Conservation (phyloP, 208 protist species). For the Crithidia expoeki region DNA sequence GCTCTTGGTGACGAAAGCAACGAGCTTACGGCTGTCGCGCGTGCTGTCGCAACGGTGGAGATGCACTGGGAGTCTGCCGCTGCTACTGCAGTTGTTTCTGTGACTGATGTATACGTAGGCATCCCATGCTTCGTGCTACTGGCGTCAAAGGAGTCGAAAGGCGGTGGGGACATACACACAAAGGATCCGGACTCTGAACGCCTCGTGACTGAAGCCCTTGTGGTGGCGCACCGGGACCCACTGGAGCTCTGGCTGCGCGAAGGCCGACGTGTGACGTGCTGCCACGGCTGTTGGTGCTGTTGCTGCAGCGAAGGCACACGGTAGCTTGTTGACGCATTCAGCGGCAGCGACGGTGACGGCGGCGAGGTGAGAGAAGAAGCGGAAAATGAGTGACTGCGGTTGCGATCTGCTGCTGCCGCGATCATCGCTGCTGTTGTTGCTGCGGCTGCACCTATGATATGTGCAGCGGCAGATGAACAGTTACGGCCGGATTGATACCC, state of each 20-base stretch:
- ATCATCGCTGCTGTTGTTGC: background rate
- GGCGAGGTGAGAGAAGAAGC: constrained; percentile 1
- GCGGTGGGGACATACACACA: constrained; percentile 5
- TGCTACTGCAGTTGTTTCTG: background rate
- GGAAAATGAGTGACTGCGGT: background rate
- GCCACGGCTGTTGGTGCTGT: background rate
- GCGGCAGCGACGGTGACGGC: background rate
- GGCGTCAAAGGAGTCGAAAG: background rate
- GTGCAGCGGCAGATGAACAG: background rate
- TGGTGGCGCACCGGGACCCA: too few species aligned
- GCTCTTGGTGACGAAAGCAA: constrained; percentile 19
- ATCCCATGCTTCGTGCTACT: too few species aligned
- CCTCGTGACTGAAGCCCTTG: too few species aligned
- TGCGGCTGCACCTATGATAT: background rate
- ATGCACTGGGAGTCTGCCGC: background rate
- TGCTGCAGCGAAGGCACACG: constrained; percentile 1
- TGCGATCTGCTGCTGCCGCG: background rate
- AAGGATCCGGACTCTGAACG: background rate
- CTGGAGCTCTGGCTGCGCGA: too few species aligned
- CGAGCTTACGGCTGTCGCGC: constrained; percentile 4
- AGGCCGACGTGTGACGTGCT: background rate
- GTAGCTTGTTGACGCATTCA: background rate
- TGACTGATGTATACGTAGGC: background rate
- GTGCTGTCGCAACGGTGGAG: background rate
- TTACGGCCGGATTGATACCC: background rate